A percentile compares a stretch with the other conserved stretches of the same genome.
These are phyloP conservation scores for Ogataea allantospora DNA, from an alignment of 805 yeast species.

Conservation along the genomic window DNA sequence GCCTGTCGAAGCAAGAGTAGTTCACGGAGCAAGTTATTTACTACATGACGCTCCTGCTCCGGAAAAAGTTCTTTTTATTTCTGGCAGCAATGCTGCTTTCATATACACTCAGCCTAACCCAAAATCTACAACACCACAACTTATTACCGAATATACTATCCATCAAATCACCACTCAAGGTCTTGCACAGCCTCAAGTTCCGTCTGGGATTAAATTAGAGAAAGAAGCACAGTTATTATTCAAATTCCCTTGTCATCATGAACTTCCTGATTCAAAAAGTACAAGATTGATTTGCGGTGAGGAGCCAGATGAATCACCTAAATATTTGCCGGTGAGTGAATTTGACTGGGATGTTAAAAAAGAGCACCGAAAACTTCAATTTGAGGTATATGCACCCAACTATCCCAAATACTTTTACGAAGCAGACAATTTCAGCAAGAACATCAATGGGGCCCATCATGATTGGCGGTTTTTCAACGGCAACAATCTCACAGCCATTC, in stretches of 20 bases:
- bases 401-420: conserved; percentile 41
- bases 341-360: conserved; percentile 10
- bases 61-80: conserved; percentile 31
- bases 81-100: conserved; percentile 19
- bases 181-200: conserved; percentile 5
- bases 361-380: conserved; percentile 1
- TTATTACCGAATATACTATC: conserved; percentile 15
- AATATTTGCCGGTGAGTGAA: conserved; percentile 8
- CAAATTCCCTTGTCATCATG: not conserved
- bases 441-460: conserved; percentile 39
- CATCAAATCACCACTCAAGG: conserved; percentile 2
- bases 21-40: conserved; percentile 37
- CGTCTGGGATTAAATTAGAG: conserved; percentile 3
- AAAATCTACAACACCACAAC: conserved; percentile 3
- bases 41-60: conserved; percentile 34
- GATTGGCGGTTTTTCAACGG: conserved; percentile 46
- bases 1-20: conserved; percentile 32
- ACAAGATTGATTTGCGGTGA: not conserved
- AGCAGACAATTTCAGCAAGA: conserved; percentile 33
- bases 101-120: conserved; percentile 11
- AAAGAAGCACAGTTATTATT: conserved; percentile 2
- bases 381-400: conserved; percentile 1
- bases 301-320: conserved; percentile 1
- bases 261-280: not conserved
- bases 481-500: conserved; percentile 19